Conservation (phyloP, 1,139 yeast genomes). For the Debaryomycetaceae sp. region DNA sequence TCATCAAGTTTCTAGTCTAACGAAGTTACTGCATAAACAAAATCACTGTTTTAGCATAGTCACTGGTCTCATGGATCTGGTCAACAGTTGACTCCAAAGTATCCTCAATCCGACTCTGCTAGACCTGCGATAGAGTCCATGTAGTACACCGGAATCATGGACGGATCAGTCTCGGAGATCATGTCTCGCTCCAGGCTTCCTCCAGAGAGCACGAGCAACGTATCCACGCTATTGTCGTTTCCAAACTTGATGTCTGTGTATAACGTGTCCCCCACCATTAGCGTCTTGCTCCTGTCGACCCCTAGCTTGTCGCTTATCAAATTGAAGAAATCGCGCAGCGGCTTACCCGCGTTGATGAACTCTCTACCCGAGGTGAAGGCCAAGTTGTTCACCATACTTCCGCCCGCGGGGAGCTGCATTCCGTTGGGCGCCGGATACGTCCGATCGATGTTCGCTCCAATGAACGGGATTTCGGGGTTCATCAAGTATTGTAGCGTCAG, state of each 20-base stretch:
- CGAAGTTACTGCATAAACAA: too few species aligned
- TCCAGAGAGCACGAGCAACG: slow-evolving; percentile 27
- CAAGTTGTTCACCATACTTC: slow-evolving; percentile 31
- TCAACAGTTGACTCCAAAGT: too few species aligned
- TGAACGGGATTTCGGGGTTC: slow-evolving; percentile 23
- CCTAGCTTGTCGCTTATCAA: slow-evolving; percentile 17
- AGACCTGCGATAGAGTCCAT: slow-evolving; percentile 20
- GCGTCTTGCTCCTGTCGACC: slow-evolving; percentile 17
- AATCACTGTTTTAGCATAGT: too few species aligned
- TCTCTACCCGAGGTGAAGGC: slow-evolving; percentile 23
- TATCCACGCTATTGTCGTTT: slow-evolving; percentile 26
- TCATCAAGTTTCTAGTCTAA: too few species aligned
- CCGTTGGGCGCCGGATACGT: slow-evolving; percentile 33
- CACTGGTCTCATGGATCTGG: too few species aligned
- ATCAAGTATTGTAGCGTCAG: slow-evolving; percentile 28
- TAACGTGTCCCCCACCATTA: slow-evolving; percentile 35
- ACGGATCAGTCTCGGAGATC: slow-evolving; percentile 1
- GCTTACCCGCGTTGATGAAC: slow-evolving; percentile 29
- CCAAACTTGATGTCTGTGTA: slow-evolving; percentile 36
- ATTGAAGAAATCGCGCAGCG: slow-evolving; percentile 21
- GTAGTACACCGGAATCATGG: slow-evolving; percentile 17
- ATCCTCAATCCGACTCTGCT: too few species aligned
- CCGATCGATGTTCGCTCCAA: slow-evolving; percentile 31
- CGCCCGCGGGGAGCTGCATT: slow-evolving; percentile 30
- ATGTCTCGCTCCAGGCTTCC: slow-evolving; percentile 22